A percentile compares a stretch with the other conserved stretches of the same genome.
Conservation (phyloP, 495 filamentous ascomycete species). For the Lophiostoma macrostomum region DNA sequence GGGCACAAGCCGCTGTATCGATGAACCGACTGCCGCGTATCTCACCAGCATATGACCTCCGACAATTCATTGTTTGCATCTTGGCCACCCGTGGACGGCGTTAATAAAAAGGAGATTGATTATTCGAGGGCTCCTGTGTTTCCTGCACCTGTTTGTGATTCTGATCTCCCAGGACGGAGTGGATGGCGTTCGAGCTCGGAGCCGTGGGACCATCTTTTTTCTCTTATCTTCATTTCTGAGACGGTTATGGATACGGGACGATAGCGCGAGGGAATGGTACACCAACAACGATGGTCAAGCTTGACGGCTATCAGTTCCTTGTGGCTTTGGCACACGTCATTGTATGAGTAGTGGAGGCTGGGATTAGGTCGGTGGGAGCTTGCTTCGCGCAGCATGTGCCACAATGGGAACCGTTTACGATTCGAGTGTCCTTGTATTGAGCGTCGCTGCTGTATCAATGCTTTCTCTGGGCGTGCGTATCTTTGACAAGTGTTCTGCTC, state of each 20-base stretch:
- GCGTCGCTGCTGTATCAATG: neutral
- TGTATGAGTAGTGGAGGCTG: conserved; percentile 10
- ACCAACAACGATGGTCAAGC: neutral
- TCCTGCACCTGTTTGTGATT: conserved; percentile 10
- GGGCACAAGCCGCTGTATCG: neutral
- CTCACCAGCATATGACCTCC: neutral
- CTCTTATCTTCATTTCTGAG: conserved; percentile 24
- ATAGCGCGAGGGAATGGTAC: conserved; percentile 12
- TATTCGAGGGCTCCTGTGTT: conserved; percentile 8
- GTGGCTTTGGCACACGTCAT: neutral
- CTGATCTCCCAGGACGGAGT: conserved; percentile 6
- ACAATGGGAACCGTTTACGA: conserved; percentile 7
- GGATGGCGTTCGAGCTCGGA: neutral
- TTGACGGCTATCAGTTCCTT: conserved; percentile 3
- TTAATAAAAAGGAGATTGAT: conserved; percentile 24
- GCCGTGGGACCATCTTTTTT: neutral
- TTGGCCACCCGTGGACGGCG: conserved; percentile 13
- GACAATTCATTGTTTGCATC: conserved; percentile 21
- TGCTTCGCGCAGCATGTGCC: no score
- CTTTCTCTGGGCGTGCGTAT: neutral
- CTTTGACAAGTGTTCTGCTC: neutral
- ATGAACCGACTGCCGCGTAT: neutral
- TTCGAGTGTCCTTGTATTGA: no score
- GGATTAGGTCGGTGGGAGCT: neutral
- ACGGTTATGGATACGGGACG: conserved; percentile 22